Evolutionary conservation across 1,284 basidiomycete species (phyloP).

Genomic region (Microbotryum silenes-acaulis): DNA sequence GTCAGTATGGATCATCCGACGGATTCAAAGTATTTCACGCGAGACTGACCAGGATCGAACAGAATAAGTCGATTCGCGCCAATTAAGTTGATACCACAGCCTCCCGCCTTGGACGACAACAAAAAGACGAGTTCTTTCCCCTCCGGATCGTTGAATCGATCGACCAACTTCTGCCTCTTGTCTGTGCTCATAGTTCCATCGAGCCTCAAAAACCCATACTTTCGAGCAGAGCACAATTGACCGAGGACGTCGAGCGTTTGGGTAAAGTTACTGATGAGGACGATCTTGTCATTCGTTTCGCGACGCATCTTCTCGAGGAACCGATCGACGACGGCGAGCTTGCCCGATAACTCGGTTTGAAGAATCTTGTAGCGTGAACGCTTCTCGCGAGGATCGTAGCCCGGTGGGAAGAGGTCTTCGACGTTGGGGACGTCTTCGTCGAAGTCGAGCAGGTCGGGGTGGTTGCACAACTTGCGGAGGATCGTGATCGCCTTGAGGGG

Average conservation of each 20-base stretch:
- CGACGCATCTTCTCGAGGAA: conserved; percentile 75
- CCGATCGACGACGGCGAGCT: conserved; percentile 91
- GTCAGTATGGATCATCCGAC: background rate
- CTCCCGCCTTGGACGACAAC: conserved; percentile 92
- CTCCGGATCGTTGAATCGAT: conserved; percentile 92
- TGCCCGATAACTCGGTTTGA: conserved; percentile 57
- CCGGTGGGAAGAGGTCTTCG: conserved; percentile 74
- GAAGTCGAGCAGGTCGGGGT: conserved; percentile 84
- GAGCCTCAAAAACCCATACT: conserved; percentile 85
- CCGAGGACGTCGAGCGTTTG: conserved; percentile 94
- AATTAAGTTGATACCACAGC: conserved; percentile 96
- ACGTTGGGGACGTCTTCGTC: conserved; percentile 80
- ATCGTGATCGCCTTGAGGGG: conserved; percentile 96
- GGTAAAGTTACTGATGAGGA: conserved; percentile 97
- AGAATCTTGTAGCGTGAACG: conserved; percentile 19
- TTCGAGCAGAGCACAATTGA: conserved; percentile 72
- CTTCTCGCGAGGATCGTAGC: conserved; percentile 53
- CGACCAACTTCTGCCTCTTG: conserved; percentile 95
- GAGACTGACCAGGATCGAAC: conserved; percentile 76
- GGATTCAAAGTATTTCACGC: background rate
- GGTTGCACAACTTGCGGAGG: conserved; percentile 95
- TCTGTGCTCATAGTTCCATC: conserved; percentile 90
- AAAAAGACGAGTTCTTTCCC: conserved; percentile 94
- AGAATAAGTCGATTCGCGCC: conserved; percentile 92
- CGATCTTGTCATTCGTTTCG: conserved; percentile 91